Evolutionary conservation across 345 rosid species (phyloP).

Genomic region (Triadica sebifera): DNA sequence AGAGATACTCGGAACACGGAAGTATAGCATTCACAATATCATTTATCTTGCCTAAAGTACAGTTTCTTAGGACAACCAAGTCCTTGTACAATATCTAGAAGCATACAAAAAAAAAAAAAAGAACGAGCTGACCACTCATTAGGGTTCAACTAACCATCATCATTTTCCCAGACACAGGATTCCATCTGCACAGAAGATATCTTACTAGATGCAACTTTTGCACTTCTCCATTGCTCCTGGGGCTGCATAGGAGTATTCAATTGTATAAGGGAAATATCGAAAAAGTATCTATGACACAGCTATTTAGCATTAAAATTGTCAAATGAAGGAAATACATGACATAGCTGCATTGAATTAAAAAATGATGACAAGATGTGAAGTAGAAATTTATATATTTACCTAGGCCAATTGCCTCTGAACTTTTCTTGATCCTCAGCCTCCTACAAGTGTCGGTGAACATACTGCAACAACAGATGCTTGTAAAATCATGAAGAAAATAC

Average conservation of each 20-base stretch:
- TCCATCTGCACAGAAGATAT: too few relatives aligned
- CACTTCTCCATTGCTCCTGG: slow-evolving; percentile 71
- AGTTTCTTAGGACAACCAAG: too few relatives aligned
- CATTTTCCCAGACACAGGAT: too few relatives aligned
- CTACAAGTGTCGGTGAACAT: slow-evolving; percentile 26
- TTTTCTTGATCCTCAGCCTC: slow-evolving; percentile 28
- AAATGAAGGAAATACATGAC: not conserved
- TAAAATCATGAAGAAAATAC: too few relatives aligned
- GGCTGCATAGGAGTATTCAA: slow-evolving; percentile 33
- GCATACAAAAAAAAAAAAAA: too few relatives aligned
- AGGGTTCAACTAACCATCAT: too few relatives aligned
- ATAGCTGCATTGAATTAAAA: not conserved
- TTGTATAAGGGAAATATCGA: not conserved
- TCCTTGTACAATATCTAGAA: too few relatives aligned
- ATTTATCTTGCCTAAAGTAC: too few relatives aligned
- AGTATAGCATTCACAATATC: too few relatives aligned
- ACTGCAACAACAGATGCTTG: slow-evolving; percentile 7
- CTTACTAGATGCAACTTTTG: slow-evolving; percentile 38
- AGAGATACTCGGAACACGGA: too few relatives aligned
- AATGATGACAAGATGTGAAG: not conserved
- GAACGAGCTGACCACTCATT: too few relatives aligned
- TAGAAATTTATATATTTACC: slow-evolving; percentile 4
- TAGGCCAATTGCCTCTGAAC: slow-evolving; percentile 27
- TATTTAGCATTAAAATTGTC: not conserved
- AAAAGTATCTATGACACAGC: not conserved